Evolutionary conservation across 306 rosid genomes (phyloP), one percentile per base, ranked within the genome.

Genomic region (Quercus agrifolia): DNA sequence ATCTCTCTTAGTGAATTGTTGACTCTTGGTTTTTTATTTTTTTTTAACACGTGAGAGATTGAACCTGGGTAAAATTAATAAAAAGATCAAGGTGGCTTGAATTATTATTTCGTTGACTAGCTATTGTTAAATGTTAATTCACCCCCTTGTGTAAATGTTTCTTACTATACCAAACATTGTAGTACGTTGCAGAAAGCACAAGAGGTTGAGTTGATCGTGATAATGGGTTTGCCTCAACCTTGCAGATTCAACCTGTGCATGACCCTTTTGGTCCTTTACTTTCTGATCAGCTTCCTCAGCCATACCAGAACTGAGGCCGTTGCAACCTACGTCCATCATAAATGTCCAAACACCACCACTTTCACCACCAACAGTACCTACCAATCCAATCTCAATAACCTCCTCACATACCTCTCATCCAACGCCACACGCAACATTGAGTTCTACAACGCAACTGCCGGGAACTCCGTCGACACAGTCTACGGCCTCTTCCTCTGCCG

Each of bases 401-500:
- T 75, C 64, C 71, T 83, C 56, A 41, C 71, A 2, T 38, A 6
- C 56, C 66, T 83, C 62, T 25, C 33, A 46, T 64, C 79, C 70
- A 72, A 73, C 27, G 41, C 81, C 71, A 35, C 71, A 55, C 61
- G 33, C 20, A 10, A 19, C 10, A 18, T 21, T 4, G 78, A 46
- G 17, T 56, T 56, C 82, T 78, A 28, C 71, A 84, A 82, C 83
- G 25, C 85, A 11, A 81, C 90, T 3, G 56, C 71, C 1, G 56
- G 74, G 0, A 31, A 56, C 7, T 28, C 28, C 79, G 0, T 23
- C 14, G 17, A 79, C 85, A 10, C 71, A 4, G 88, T 82, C n/a
- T 79, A 82, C 66, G 90, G 86, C 70, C 85, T 87, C 77, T 87
- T 56, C 81, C 74, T 87, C 83, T 88, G 89, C 79, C 85, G 89